Evolutionary conservation across 106 monocot genomes (phyloP).

Genomic region (Allium fistulosum): DNA sequence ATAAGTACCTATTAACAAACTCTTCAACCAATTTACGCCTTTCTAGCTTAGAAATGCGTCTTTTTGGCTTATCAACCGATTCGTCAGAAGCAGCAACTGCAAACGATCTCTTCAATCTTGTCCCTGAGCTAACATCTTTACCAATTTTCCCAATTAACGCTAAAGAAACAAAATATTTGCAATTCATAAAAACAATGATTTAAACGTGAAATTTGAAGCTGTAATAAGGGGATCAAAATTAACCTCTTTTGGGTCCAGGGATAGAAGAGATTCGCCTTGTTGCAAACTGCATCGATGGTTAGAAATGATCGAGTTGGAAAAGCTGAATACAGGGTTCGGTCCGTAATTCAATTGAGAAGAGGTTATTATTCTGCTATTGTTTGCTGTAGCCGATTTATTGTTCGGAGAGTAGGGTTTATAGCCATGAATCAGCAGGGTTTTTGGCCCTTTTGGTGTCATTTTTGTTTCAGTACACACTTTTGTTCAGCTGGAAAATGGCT

Average conservation of each 20-base stretch:
- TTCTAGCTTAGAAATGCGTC: conserved; percentile 25
- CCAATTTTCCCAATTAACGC: neutral
- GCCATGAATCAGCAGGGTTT: too few species aligned
- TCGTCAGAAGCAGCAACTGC: conserved; percentile 20
- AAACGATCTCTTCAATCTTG: conserved; percentile 12
- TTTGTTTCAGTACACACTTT: too few species aligned
- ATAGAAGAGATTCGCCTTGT: neutral
- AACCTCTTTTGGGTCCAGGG: conserved; percentile 1
- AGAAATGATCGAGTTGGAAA: too few species aligned
- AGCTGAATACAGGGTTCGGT: too few species aligned
- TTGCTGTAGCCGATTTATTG: too few species aligned
- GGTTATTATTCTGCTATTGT: too few species aligned
- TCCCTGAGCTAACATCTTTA: neutral
- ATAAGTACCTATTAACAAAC: conserved; percentile 23
- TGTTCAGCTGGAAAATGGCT: too few species aligned
- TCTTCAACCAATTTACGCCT: conserved; percentile 23
- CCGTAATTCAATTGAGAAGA: too few species aligned
- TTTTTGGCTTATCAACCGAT: conserved; percentile 3
- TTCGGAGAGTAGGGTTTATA: too few species aligned
- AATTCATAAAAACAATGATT: neutral
- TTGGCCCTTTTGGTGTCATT: too few species aligned
- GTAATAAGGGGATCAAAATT: neutral
- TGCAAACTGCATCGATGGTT: too few species aligned
- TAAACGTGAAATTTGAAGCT: neutral
- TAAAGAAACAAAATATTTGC: neutral